Conservation (phyloP, 495 filamentous ascomycete genomes). For the Apodospora peruviana region DNA sequence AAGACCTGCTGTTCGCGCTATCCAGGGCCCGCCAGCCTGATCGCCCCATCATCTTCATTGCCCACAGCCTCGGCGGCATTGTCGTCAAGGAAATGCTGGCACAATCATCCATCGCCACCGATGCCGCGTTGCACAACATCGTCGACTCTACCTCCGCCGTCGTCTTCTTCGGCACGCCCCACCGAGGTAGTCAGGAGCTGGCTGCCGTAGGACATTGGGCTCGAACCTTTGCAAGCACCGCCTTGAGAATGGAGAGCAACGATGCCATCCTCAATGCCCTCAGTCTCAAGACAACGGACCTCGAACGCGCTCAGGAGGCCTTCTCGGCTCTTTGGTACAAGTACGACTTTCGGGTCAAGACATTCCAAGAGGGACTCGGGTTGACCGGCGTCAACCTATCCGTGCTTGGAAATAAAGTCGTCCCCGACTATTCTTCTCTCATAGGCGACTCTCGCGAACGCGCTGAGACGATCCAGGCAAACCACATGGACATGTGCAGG, state of each 20-base stretch:
- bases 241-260: constrained; percentile 6
- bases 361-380: constrained; percentile 14
- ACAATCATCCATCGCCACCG: not conserved
- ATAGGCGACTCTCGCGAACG: constrained; percentile 19
- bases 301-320: constrained; percentile 12
- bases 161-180: constrained; percentile 37
- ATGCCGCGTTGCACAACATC: constrained; percentile 8
- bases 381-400: constrained; percentile 9
- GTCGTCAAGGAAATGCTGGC: constrained; percentile 10
- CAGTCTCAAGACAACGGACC: constrained; percentile 5
- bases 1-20: constrained; percentile 28
- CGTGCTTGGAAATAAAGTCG: constrained; percentile 16
- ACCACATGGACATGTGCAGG: constrained; percentile 27
- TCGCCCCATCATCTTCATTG: constrained; percentile 33
- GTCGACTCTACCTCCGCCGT: constrained; percentile 28
- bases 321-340: constrained; percentile 12
- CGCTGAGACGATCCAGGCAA: constrained; percentile 17
- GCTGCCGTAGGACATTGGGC: constrained; percentile 7
- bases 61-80: constrained; percentile 24
- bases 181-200: constrained; percentile 22
- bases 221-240: constrained; percentile 1
- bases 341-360: constrained; percentile 17
- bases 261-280: constrained; percentile 7
- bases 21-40: constrained; percentile 4
- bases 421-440: constrained; percentile 22